Base-by-base conservation (phyloP, 345 rosid species). In the Linum lewisii region DNA sequence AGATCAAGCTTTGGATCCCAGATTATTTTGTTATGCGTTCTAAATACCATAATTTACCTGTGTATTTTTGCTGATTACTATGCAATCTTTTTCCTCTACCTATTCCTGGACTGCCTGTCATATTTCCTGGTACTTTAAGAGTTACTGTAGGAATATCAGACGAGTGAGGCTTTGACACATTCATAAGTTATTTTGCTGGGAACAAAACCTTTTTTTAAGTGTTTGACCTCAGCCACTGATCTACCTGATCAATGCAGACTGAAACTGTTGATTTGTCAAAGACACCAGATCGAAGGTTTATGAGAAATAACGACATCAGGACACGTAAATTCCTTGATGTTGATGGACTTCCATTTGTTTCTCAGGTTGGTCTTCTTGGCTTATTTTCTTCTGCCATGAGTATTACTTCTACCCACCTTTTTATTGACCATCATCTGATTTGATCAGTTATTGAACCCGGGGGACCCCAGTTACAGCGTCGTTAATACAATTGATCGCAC, bases 261-360 rank as follows among this genome's bases (percentile, higher is more conserved):
- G 99, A 93, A 73, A 84, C 86, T 13, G 77, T 93, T 58, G 94
- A 89, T 68, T 78, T 89, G 64, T 61, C 91, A 55, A 89, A 85
- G 45, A 6, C 32, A 81, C 81, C 66, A 81, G 70, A 72, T 72
- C 76, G 59, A 83, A 64, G 66, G 57, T 93, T 89, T 68, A 77
- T 73, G 65, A 85, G 95, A 69, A 79, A 79, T 67, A 72, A 64
- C 60, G 32, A 26, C 32, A 26, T 26, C 32, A 51, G 83, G 58
- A 68, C 70, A 86, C 24, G 55, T 32, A 51, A 81, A 77, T 70
- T 64, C 86, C 66, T 25, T 50, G 66, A 78, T 78, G 74, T 84
- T 10, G 99, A 87, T 75, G 99, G 99, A 54, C 91, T 89, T 77
- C 97, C 97, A 26, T 81, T 79, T 76, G 83, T 89, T 73, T 95